Evolutionary conservation across 768 basidiomycete genomes (phyloP).

Genomic region (Leccinellum albellum): DNA sequence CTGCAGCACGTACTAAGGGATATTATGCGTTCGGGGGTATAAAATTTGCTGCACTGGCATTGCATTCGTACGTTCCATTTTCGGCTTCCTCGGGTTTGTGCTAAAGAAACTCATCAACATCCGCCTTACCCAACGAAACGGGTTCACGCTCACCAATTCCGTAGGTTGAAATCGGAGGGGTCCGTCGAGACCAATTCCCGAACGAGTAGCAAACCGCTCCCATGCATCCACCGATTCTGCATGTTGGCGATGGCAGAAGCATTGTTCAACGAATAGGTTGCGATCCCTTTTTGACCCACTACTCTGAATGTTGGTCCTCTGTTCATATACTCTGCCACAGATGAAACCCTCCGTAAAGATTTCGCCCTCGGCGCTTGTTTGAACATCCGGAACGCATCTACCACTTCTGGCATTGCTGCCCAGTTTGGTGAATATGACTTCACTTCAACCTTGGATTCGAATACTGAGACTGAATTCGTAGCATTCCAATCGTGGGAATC

Average conservation of each 20-base stretch:
- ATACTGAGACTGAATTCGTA: neutral
- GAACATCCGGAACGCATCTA: constrained; percentile 15
- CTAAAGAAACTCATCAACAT: constrained; percentile 1
- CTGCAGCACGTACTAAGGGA: neutral
- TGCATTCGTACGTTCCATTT: neutral
- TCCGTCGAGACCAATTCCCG: constrained; percentile 13
- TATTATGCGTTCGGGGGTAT: constrained; percentile 2
- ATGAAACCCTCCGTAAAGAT: constrained; percentile 5
- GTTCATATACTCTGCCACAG: constrained; percentile 1
- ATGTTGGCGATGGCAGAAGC: constrained; percentile 9
- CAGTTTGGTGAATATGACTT: constrained; percentile 10
- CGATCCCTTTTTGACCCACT: constrained; percentile 15
- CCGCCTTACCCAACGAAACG: neutral
- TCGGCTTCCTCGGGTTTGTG: neutral
- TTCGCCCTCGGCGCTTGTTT: constrained; percentile 3
- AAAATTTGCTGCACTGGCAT: constrained; percentile 1
- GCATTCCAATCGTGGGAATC: neutral
- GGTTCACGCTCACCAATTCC: constrained; percentile 5
- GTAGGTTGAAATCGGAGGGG: constrained; percentile 17
- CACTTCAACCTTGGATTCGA: neutral
- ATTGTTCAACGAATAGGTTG: constrained; percentile 15
- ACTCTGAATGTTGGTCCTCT: constrained; percentile 1
- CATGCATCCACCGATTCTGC: constrained; percentile 3
- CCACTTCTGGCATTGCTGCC: constrained; percentile 17
- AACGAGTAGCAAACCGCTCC: constrained; percentile 7